phyloP scores from a whole-genome alignment of 495 filamentous ascomycete species.

The Extremus antarcticus region DNA sequence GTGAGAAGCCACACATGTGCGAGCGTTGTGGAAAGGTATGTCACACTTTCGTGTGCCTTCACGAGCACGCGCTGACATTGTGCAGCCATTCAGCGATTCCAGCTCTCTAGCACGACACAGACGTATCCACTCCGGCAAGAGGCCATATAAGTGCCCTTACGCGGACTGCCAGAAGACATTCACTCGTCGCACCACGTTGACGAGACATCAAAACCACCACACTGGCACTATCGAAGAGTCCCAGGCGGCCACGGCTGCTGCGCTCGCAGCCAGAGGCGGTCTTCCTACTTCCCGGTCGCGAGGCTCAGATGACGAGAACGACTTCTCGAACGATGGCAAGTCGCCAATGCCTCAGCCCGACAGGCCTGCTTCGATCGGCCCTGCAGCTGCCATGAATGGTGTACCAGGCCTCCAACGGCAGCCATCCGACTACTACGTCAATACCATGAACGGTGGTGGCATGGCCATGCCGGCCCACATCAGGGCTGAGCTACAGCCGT shows the following conservation, averaged over 20 bases:
- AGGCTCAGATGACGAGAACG: constrained; percentile 65
- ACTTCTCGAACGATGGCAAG: constrained; percentile 52
- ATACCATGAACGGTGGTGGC: constrained; percentile 35
- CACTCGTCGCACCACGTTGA: constrained; percentile 87
- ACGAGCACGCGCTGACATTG: constrained; percentile 15
- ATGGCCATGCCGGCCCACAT: constrained; percentile 63
- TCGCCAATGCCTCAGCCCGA: constrained; percentile 79
- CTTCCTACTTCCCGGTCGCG: constrained; percentile 41
- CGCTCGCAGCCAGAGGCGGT: constrained; percentile 51
- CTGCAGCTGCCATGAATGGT: constrained; percentile 61
- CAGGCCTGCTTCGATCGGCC: constrained; percentile 69
- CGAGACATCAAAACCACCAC: constrained; percentile 91
- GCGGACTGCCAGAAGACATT: constrained; percentile 98
- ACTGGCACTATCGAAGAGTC: constrained; percentile 93
- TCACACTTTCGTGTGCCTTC: constrained; percentile 1
- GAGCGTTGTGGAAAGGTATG: constrained; percentile 91
- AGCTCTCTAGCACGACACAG: constrained; percentile 90
- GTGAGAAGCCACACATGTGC: constrained; percentile 97
- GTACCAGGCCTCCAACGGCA: constrained; percentile 63
- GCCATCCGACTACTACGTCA: constrained; percentile 54
- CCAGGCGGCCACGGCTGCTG: constrained; percentile 75
- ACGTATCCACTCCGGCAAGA: constrained; percentile 88
- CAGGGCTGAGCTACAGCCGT: constrained; percentile 65
- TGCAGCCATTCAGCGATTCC: constrained; percentile 94
- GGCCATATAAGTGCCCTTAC: constrained; percentile 95